Base-by-base conservation (phyloP, 768 basidiomycete genomes). In the Xerocomellus intermedius region DNA sequence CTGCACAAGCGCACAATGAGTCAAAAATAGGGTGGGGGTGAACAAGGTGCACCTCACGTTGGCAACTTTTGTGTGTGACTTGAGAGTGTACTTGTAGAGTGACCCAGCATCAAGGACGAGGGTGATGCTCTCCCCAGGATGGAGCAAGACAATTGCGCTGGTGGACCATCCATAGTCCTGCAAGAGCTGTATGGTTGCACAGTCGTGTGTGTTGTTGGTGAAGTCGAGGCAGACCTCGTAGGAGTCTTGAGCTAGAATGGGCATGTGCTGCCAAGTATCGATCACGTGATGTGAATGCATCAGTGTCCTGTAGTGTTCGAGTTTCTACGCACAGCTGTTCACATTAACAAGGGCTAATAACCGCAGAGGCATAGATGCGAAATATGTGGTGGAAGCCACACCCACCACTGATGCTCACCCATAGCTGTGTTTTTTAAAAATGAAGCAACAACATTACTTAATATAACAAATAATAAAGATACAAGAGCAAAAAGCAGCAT, bases 51-150 rank as follows among this genome's bases (percentile, higher is more conserved):
- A 87, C 86, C 84, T 85, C 70, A 89, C 79, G 66, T 84, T 83
- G 54, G 80, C 84, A 26, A 87, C 85, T 64, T 82, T 84, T 47
- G 81, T 79, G 59, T 77, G 79, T 56, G 78, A 77, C 69, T 87
- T 87, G 55, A 89, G 73, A 35, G 83, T 84, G 68, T 89, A 87
- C 64, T 80, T 79, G 74, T 89, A 89, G 37, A 82, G 72, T 21
- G 79, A 78, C 7, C 87, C 86, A n/a, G 87, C 84, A 63, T 87
- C 85, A 58, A 89, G 77, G 56, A 89, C 77, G 54, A 87, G 76
- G 32, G 84, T 83, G 52, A 89, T 73, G 41, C 78, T 80, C 65
- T 89, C 86, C 45, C 80, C 76, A 5, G 86, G 85, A 54, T 80
- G 76, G 38, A 89, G 74, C 26, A 87, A 65, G 43, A 86, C 77